Percentiles rank a stretch among this genome's conserved stretches.
phyloP scores from a whole-genome alignment of 2,329 filamentous ascomycete genomes.

The Sporothrix humicola region DNA sequence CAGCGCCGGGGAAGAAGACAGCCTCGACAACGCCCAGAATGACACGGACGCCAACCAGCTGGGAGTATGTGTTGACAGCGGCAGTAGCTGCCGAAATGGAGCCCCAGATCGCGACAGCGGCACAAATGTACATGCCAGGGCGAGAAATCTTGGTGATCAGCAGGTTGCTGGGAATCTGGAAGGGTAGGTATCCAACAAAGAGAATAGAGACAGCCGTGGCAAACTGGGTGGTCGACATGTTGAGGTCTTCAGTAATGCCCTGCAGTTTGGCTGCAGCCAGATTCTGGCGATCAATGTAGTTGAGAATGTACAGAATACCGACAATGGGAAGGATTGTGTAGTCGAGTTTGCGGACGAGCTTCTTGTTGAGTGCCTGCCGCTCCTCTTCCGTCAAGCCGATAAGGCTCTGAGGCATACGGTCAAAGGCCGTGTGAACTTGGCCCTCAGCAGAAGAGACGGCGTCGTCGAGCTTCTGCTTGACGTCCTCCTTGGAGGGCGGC shows the following conservation, averaged over 20 bases:
- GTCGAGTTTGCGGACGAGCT: constrained; percentile 38
- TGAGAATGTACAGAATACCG: constrained; percentile 36
- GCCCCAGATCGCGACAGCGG: constrained; percentile 33
- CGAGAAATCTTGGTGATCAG: constrained; percentile 34
- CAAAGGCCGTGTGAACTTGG: constrained; percentile 17
- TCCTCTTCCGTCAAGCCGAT: constrained; percentile 31
- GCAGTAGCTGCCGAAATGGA: constrained; percentile 45
- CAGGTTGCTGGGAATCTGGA: constrained; percentile 66
- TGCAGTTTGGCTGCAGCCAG: constrained; percentile 36
- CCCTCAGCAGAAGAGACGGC: constrained; percentile 24
- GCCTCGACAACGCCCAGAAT: constrained; percentile 31
- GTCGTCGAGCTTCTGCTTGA: constrained; percentile 26
- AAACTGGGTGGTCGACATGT: constrained; percentile 55
- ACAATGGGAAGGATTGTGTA: constrained; percentile 33
- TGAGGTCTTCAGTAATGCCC: constrained; percentile 36
- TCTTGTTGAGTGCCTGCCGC: constrained; percentile 14
- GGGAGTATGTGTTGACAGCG: constrained; percentile 44
- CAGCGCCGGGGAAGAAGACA: constrained; percentile 41
- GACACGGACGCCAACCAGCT: constrained; percentile 41
- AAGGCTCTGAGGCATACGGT: constrained; percentile 31
- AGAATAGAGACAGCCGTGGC: constrained; percentile 65
- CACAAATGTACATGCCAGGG: constrained; percentile 35
- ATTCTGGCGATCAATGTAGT: constrained; percentile 37
- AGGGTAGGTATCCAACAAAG: constrained; percentile 68
- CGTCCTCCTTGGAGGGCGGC: not conserved